A percentile compares a stretch with the other conserved stretches of the same genome.
These are phyloP conservation scores for Tolypocladium album DNA, from an alignment of 2,329 filamentous ascomycete genomes.

Conservation along the genomic window DNA sequence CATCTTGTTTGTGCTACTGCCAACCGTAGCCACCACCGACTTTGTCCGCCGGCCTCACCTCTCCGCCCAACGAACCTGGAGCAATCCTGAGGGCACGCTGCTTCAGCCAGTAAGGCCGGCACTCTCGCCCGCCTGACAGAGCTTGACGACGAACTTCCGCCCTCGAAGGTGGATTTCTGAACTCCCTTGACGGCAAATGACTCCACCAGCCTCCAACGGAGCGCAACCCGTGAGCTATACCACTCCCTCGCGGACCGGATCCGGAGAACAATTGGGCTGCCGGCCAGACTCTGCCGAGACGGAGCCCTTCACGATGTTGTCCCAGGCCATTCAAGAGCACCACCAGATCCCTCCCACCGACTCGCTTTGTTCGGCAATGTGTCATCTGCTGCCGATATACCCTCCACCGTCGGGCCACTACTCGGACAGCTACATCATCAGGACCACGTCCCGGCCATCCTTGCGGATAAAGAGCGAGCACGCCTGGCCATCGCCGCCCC, in stretches of 20 bases:
- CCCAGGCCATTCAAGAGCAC: slow-evolving; percentile 10
- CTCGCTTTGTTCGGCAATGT: slow-evolving; percentile 9
- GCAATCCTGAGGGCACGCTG: not conserved
- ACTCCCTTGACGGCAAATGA: slow-evolving; percentile 11
- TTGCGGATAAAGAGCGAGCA: slow-evolving; percentile 7
- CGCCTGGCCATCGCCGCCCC: slow-evolving; percentile 25
- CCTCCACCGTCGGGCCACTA: slow-evolving; percentile 7
- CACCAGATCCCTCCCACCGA: slow-evolving; percentile 11
- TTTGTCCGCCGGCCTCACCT: not conserved
- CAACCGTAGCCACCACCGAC: not conserved
- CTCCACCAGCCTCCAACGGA: slow-evolving; percentile 16
- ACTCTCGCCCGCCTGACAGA: not conserved
- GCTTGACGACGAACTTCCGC: not conserved
- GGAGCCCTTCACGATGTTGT: slow-evolving; percentile 12
- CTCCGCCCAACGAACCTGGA: not conserved
- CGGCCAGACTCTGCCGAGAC: slow-evolving; percentile 14
- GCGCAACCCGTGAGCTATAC: slow-evolving; percentile 21
- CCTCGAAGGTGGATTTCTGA: not conserved
- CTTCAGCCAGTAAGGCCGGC: not conserved
- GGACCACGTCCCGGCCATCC: slow-evolving; percentile 1
- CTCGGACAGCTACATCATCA: slow-evolving; percentile 3
- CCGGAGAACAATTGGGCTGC: slow-evolving; percentile 16
- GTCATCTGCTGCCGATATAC: not conserved
- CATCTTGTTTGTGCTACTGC: slow-evolving; percentile 6
- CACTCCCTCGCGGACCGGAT: slow-evolving; percentile 12